Base-by-base conservation (phyloP, 352 stramenopile genomes). In the Thraustochytrium sp. region DNA sequence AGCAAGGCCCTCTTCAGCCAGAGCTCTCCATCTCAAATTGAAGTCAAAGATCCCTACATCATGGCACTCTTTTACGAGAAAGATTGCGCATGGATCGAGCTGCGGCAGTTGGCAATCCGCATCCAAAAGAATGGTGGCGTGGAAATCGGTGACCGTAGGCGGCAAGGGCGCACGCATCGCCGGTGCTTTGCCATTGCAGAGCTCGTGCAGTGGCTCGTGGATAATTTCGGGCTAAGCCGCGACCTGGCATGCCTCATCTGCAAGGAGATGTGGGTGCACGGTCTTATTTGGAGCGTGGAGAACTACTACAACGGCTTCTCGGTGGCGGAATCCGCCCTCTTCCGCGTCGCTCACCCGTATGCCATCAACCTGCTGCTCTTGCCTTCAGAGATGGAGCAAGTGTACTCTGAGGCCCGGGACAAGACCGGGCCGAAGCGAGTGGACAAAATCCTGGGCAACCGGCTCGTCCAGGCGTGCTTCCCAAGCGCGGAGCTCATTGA, bases 101-200 rank as follows among this genome's bases (percentile, higher is more conserved):
- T 80, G 26, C 68, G 68, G 4, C 68, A 80, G 31, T 44, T 80
- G 5, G 68, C 68, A 18, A 80, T 80, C 13, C 68, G 46, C 0
- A 68, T 80, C 21, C 68, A 80, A 26, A 80, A 80, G 37, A 80
- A 80, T 64, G 68, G 44, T 13, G 68, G 68, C 46, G 68, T 80
- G 18, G 68, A 80, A 8, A 48, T 80, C 38, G 68, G 34, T 11
- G 68, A 80, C 31, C 48, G 38, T 3, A 26, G 53, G 11, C 26
- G 53, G 51, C 42, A 46, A n/a, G 53, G 53, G 1, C 36, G 31
- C 9, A 44, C 40, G 23, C 23, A 55, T 44, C 48, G 26, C 1
- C 34, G 31, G 0, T 46, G 46, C 38, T 72, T 80, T 3, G 16
- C 23, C 1, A 63, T 21, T n/a, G 13, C 29, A 5, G 44, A 80